Evolutionary conservation across 2,329 filamentous ascomycete genomes (phyloP).

Genomic region (Aspergillus sergii): DNA sequence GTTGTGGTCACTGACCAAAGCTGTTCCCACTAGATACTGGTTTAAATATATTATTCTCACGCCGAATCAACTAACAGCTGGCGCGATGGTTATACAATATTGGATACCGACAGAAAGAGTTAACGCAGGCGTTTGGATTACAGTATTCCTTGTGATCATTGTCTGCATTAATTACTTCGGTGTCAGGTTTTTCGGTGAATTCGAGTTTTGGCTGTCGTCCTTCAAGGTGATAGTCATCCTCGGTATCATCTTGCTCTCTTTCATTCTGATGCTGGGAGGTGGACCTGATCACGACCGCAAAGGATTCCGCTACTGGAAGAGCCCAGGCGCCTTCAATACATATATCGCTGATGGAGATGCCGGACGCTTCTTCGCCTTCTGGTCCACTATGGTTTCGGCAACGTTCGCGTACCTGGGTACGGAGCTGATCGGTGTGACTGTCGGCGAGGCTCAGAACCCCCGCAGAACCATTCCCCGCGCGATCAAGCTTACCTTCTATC

Average conservation of each 20-base stretch:
- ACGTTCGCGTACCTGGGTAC: slow-evolving; percentile 79
- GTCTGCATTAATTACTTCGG: slow-evolving; percentile 70
- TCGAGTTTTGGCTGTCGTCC: slow-evolving; percentile 61
- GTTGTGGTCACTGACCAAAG: slow-evolving; percentile 11
- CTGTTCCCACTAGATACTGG: slow-evolving; percentile 49
- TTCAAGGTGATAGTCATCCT: slow-evolving; percentile 71
- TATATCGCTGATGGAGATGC: slow-evolving; percentile 48
- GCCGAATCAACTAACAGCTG: slow-evolving; percentile 81
- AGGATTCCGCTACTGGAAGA: slow-evolving; percentile 68
- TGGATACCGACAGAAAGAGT: slow-evolving; percentile 69
- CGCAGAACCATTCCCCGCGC: slow-evolving; percentile 74
- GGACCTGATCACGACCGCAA: slow-evolving; percentile 64
- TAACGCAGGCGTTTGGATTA: slow-evolving; percentile 79
- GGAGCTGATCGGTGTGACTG: slow-evolving; percentile 76
- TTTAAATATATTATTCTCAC: slow-evolving; percentile 83
- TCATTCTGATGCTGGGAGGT: slow-evolving; percentile 67
- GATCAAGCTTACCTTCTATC: slow-evolving; percentile 79
- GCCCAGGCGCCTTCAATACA: slow-evolving; percentile 61
- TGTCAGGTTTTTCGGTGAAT: slow-evolving; percentile 71
- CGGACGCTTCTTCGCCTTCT: slow-evolving; percentile 65
- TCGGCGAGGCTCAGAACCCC: slow-evolving; percentile 78
- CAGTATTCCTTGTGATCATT: slow-evolving; percentile 67
- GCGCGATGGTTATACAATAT: slow-evolving; percentile 75
- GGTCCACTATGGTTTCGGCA: slow-evolving; percentile 73
- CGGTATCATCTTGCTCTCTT: slow-evolving; percentile 65